Evolutionary conservation across 2,329 filamentous ascomycete genomes (phyloP), one percentile per base, ranked within the genome.

Genomic region (Polychaeton citri): DNA sequence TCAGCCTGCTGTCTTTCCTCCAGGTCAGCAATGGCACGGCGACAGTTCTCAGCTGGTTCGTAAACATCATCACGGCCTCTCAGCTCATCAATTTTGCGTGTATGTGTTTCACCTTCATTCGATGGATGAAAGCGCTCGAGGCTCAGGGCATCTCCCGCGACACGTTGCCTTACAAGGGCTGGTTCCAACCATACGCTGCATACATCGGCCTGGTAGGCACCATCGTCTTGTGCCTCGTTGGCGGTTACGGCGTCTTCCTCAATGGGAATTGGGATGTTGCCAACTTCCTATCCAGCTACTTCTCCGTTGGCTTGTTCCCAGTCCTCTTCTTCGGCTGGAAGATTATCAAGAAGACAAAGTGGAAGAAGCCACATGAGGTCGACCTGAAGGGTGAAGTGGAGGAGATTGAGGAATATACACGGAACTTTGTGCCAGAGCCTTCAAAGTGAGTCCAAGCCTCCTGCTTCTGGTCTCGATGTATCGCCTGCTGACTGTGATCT

Each of bases 161-260:
- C 24, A 68, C 66, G 0, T 60, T 88, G n/a, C 80, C 81, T 0
- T 86, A 84, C 61, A 76, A 70, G 43, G 75, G 75, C 1, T 68
- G 67, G 42, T 66, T 72, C 30, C 81, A 86, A 61, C 83, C 83
- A 2, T 87, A 76, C 47, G 68, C 73, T 0, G 80, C 81, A 1
- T 87, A 72, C 51, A 74, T 77, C 33, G 76, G 74, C 0, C 59
- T 84, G 5, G 53, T 63, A 0, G 74, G 71, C 18, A 81, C 76
- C 1, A 71, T 72, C 33, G 55, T 81, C 43, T 86, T 88, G 76
- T 71, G 76, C 0, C 75, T 87, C 46, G 74, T 86, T 2, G 74
- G 79, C 6, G 82, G 82, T 0, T 88, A 86, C 43, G 70, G 76
- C 0, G 79, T 87, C 1, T 90, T 88, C 48, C 54, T 87, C 32